These are phyloP conservation scores for Corymbia citriodora DNA, from an alignment of 441 rosid genomes.

Conservation along the genomic window DNA sequence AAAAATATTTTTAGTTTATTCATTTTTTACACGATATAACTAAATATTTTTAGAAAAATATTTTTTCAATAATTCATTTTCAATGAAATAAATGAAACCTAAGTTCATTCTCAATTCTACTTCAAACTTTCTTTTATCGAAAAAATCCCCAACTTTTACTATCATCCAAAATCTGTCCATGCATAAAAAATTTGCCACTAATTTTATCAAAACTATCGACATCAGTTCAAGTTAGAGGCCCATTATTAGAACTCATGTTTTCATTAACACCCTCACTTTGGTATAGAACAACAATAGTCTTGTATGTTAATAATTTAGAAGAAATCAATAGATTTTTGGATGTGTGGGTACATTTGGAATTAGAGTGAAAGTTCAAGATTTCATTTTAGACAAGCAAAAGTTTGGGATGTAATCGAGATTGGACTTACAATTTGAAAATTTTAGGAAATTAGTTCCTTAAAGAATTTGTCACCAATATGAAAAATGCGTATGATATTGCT, in stretches of 20 bases:
- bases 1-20: too few relatives aligned
- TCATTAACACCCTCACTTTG: not conserved
- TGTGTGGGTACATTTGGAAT: fast-evolving
- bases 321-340: not conserved
- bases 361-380: not conserved
- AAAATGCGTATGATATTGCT: not conserved
- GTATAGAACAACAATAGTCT: not conserved
- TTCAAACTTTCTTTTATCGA: not conserved
- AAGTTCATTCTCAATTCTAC: not conserved
- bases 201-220: not conserved
- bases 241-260: fast-evolving
- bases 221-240: not conserved
- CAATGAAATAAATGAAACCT: not conserved
- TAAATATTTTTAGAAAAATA: too few relatives aligned
- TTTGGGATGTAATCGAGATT: not conserved
- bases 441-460: not conserved
- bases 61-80: too few relatives aligned
- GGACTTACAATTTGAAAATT: not conserved
- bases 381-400: not conserved
- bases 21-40: too few relatives aligned
- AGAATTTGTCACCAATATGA: not conserved
- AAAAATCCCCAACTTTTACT: not conserved
- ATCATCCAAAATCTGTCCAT: not conserved
- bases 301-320: not conserved
- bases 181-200: not conserved